Percentiles rank a stretch among this genome's conserved stretches.
These are phyloP conservation scores for Fusarium sp. DNA, from an alignment of 2,329 filamentous ascomycete species.

Conservation along the genomic window DNA sequence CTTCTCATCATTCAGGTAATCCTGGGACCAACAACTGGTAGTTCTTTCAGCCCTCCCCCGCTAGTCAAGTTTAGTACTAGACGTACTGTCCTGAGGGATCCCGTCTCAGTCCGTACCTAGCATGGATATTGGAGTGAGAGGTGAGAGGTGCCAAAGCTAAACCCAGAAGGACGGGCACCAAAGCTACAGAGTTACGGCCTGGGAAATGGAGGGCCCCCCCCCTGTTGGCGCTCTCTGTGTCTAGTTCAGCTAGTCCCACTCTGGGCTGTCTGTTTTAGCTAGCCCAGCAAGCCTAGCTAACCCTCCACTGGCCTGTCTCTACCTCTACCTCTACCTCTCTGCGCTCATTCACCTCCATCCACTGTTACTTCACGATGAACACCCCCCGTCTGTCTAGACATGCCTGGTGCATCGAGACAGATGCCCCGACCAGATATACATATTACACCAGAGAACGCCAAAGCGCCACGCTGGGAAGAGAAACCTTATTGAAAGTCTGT, in stretches of 20 bases:
- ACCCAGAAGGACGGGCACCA: slow-evolving; percentile 31
- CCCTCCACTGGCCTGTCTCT: too few species aligned
- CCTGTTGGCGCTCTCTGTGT: too few species aligned
- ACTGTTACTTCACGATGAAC: slow-evolving; percentile 1
- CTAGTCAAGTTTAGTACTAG: slow-evolving; percentile 52
- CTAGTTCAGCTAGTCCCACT: slow-evolving; percentile 16
- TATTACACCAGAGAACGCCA: slow-evolving; percentile 46
- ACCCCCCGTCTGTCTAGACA: slow-evolving; percentile 15
- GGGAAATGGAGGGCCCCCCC: neutral
- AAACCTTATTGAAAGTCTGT: slow-evolving; percentile 49
- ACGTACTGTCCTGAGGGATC: slow-evolving; percentile 48
- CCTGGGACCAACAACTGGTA: slow-evolving; percentile 36
- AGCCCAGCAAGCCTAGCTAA: neutral
- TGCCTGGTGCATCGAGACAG: slow-evolving; percentile 30
- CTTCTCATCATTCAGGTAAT: too few species aligned
- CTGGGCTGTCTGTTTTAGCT: slow-evolving; percentile 25
- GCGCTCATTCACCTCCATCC: slow-evolving; percentile 37
- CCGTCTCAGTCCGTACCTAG: slow-evolving; percentile 39
- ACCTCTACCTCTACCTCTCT: neutral
- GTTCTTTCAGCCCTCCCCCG: slow-evolving; percentile 57
- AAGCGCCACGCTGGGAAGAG: slow-evolving; percentile 42
- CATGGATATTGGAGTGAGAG: slow-evolving; percentile 36
- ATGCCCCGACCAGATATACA: slow-evolving; percentile 45
- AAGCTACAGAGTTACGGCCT: slow-evolving; percentile 39
- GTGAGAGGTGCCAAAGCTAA: slow-evolving; percentile 15